Evolutionary conservation across 371 early-diverging fungal genomes (phyloP), one percentile per base, ranked within the genome.

Genomic region (Nematocida minor): DNA sequence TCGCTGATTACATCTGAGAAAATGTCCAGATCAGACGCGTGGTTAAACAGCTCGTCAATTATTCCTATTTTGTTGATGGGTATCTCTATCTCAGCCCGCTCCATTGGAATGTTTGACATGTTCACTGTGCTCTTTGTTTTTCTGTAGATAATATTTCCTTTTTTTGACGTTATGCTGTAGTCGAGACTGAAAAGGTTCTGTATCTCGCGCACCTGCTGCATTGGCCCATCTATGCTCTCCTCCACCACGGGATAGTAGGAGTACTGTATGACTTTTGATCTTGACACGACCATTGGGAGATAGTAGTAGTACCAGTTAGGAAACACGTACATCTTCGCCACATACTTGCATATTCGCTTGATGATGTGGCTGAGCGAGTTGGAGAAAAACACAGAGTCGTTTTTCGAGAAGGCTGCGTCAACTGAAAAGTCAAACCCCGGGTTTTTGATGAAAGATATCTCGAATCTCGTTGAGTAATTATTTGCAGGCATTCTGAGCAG

Each of bases 381-480:
- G 32, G 81, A 80, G 55, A 79, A 80, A 46, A 69, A 60, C 27
- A 70, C 71, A 25, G 70, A 55, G 20, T 80, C 66, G 40, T 67
- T 80, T 29, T 77, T 79, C 6, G 57, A 48, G 48, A 84, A 66
- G 18, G 82, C 79, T 42, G 81, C 70, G 4, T 79, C 79, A 4
- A 82, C 70, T 0, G 66, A 34, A n/a, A 84, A 74, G 41, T 81
- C 67, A 55, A 84, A 77, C 16, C 66, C 63, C 14, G 83, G 83
- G 32, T 81, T 74, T 18, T 38, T 67, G 34, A 80, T 22, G 74
- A 84, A 84, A 9, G 69, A 48, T 66, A 69, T 71, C 60, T 84
- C 84, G 51, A 79, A 80, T 53, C 84, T 38, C 55, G 84, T 84
- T 38, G 69, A 60, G 46, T 84, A 83, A 60, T 67, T 77, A 42